A percentile compares a stretch with the other conserved stretches of the same genome.
These are phyloP conservation scores for Anisodus acutangulus DNA, from an alignment of 257 asterid genomes.

Conservation along the genomic window DNA sequence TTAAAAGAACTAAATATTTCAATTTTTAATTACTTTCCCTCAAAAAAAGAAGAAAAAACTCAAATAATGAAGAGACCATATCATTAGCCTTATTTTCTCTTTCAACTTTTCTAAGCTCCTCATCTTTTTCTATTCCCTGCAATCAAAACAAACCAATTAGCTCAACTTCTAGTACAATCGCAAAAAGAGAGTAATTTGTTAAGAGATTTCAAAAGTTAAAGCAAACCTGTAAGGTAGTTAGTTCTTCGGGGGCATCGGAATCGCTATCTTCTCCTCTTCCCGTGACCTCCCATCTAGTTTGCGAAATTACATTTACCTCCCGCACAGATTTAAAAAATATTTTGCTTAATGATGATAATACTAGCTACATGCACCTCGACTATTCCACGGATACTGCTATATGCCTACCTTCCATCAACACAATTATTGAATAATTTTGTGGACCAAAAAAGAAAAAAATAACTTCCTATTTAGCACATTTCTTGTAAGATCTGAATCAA, in stretches of 20 bases:
- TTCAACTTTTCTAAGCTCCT: constrained; percentile 63
- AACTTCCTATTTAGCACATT: not conserved
- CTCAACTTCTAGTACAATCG: not conserved
- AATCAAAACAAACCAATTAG: not conserved
- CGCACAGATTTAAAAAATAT: not conserved
- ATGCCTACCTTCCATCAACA: no score
- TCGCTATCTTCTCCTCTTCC: constrained; percentile 57
- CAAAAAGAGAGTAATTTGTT: not conserved
- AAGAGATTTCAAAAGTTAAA: constrained; percentile 2
- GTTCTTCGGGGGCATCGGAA: constrained; percentile 86
- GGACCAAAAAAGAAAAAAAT: no score
- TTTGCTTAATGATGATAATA: no score
- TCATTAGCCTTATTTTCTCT: constrained; percentile 65
- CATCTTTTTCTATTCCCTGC: constrained; percentile 68
- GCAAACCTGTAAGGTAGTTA: constrained; percentile 65
- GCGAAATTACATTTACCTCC: not conserved
- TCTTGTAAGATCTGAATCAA: no score
- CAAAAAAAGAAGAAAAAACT: not conserved
- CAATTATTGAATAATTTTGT: no score
- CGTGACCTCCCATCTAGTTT: constrained; percentile 19
- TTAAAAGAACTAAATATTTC: not conserved
- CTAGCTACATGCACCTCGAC: no score
- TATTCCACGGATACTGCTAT: no score
- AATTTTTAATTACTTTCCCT: not conserved
- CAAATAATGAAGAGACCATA: constrained; percentile 19